A percentile compares a stretch with the other conserved stretches of the same genome.
phyloP scores from a whole-genome alignment of 1,284 basidiomycete genomes.

The Ganoderma boninense region DNA sequence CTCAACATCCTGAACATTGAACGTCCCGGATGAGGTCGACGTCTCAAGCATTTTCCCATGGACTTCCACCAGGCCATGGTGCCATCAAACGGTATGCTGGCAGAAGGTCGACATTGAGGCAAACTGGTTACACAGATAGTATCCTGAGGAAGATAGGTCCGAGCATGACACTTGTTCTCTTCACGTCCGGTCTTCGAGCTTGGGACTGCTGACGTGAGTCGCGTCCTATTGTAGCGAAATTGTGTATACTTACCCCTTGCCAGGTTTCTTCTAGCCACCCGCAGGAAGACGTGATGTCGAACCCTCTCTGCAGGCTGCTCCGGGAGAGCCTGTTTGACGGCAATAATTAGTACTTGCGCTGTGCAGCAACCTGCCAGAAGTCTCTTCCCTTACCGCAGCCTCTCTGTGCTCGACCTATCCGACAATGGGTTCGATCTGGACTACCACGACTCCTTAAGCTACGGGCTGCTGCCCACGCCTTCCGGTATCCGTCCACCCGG shows the following conservation, averaged over 20 bases:
- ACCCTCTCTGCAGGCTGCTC: slow-evolving; percentile 64
- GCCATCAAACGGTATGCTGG: slow-evolving; percentile 65
- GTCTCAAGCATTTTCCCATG: slow-evolving; percentile 63
- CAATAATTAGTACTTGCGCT: background rate
- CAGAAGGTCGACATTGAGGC: slow-evolving; percentile 61
- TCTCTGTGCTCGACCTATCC: background rate
- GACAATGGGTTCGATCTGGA: background rate
- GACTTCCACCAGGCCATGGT: slow-evolving; percentile 51
- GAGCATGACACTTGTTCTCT: slow-evolving; percentile 37
- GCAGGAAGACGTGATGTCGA: slow-evolving; percentile 60
- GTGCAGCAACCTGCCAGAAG: background rate
- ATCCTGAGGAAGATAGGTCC: slow-evolving; percentile 42
- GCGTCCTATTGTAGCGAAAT: slow-evolving; percentile 45
- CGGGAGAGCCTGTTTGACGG: slow-evolving; percentile 40
- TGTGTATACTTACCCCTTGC: slow-evolving; percentile 60
- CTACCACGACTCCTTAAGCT: background rate
- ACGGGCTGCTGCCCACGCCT: background rate
- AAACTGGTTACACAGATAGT: slow-evolving; percentile 64
- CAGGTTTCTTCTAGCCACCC: slow-evolving; percentile 62
- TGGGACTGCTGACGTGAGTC: background rate
- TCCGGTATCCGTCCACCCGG: slow-evolving; percentile 2
- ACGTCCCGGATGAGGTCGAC: slow-evolving; percentile 46
- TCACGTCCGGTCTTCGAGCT: background rate
- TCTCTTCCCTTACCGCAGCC: slow-evolving; percentile 4
- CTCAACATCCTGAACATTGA: slow-evolving; percentile 51